Evolutionary conservation across 2,329 filamentous ascomycete genomes (phyloP).

Genomic region (Penicillium sp.): DNA sequence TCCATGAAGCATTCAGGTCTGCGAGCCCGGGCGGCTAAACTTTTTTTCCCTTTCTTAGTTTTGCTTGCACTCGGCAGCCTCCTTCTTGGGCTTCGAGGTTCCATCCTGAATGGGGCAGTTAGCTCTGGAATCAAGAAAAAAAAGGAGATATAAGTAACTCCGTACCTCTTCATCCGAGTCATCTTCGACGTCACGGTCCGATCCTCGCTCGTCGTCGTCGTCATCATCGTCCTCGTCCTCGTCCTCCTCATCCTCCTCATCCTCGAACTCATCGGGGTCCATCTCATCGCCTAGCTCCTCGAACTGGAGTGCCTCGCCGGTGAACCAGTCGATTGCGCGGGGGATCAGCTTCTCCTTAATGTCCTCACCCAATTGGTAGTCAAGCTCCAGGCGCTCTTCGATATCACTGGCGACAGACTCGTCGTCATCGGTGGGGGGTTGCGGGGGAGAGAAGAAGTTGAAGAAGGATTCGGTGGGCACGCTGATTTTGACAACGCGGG

Average conservation of each 20-base stretch:
- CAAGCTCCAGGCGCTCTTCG: constrained; percentile 94
- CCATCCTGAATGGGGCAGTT: constrained; percentile 63
- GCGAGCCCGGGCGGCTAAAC: constrained; percentile 1
- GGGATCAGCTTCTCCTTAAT: constrained; percentile 99
- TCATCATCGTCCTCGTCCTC: constrained; percentile 85
- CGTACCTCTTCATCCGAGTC: constrained; percentile 57
- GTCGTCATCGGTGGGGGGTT: constrained; percentile 71
- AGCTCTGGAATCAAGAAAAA: neutral
- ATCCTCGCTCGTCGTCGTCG: constrained; percentile 73
- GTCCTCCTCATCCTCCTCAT: constrained; percentile 91
- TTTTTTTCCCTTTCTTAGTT: constrained; percentile 67
- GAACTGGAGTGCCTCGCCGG: constrained; percentile 92
- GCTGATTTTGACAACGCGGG: constrained; percentile 97
- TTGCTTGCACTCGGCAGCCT: constrained; percentile 94
- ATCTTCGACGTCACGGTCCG: constrained; percentile 59
- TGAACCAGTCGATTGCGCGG: constrained; percentile 98
- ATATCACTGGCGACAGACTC: constrained; percentile 79
- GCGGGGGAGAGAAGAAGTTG: constrained; percentile 98
- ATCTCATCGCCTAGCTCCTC: constrained; percentile 89
- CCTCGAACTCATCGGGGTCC: constrained; percentile 78
- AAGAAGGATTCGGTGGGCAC: constrained; percentile 98
- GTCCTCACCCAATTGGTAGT: constrained; percentile 95
- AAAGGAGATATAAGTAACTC: neutral
- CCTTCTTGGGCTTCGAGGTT: constrained; percentile 85
- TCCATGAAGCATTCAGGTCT: constrained; percentile 34